Base-by-base conservation (phyloP, 768 basidiomycete species). In the Suillus plorans region DNA sequence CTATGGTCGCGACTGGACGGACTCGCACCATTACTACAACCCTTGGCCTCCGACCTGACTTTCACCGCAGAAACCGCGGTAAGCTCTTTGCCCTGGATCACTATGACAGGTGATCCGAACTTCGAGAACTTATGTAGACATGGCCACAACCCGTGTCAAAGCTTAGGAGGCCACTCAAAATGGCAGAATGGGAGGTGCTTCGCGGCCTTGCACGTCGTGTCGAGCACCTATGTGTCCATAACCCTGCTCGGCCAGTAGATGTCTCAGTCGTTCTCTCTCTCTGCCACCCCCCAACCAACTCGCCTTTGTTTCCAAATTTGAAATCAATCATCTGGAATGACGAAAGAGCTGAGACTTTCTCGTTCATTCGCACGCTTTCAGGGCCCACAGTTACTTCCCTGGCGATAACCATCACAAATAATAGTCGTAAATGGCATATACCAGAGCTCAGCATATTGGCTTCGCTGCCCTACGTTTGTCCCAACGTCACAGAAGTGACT, bases 1-100 rank as follows among this genome's bases (percentile, higher is more conserved):
- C 34, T 67, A 22, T 67, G 67, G 67, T 41, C 36, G 2, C 37
- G 42, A 39, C 20, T 65, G 14, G 31, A 44, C 5, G 64, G 62
- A 20, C 52, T 65, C 36, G 20, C 62, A 7, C 64, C 64, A 36
- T 37, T 65, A 25, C 18, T 65, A 18, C 52, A 7, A 45, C n/a
- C 37, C 25, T 44, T 65, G 31, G 44, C 61, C 20, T 60, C 61
- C 9, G 55, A 62, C 28, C 25, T 62, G 6, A 36, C 1, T 14
- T 34, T 34, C 16, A 18, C 5, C 9, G 1, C 28, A n/a, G 13
- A 16, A 7, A 20, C 8, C 31, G 5, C 37, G 53, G 61, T 62
- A 34, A 36, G 61, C 28, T 60, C 25, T 28, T 62, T 58, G n/a
- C 22, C 31, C 20, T 28, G 8, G 25, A 28, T 34, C 60, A n/a